These are phyloP conservation scores for Diaporthe helianthi DNA, from an alignment of 2,329 filamentous ascomycete species.

Conservation along the genomic window DNA sequence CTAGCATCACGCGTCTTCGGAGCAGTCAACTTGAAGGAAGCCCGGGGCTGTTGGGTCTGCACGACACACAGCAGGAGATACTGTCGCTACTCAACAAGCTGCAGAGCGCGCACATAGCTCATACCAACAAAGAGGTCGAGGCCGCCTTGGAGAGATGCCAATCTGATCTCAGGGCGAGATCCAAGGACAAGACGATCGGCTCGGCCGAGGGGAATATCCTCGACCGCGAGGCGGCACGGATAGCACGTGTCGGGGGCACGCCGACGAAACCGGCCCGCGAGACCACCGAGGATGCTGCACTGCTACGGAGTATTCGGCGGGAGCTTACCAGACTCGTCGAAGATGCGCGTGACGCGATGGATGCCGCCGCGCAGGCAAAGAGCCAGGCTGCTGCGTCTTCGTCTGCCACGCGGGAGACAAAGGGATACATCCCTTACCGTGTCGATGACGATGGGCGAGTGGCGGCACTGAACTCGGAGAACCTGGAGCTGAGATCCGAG, in stretches of 20 bases:
- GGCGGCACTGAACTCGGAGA: neutral
- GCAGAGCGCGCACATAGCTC: neutral
- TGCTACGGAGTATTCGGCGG: neutral
- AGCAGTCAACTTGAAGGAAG: neutral
- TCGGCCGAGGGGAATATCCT: slow-evolving; percentile 1
- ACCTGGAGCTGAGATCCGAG: neutral
- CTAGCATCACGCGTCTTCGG: neutral
- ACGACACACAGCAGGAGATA: neutral
- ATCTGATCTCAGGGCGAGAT: neutral
- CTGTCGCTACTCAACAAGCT: neutral
- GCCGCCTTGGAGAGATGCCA: neutral
- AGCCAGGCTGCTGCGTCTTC: neutral
- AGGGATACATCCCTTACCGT: neutral
- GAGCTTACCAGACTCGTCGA: neutral
- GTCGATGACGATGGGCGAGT: neutral
- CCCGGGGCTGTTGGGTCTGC: neutral
- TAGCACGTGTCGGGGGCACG: neutral
- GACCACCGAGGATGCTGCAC: neutral
- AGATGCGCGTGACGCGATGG: neutral
- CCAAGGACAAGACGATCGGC: neutral
- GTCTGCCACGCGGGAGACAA: neutral
- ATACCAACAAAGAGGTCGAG: neutral
- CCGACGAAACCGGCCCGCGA: neutral
- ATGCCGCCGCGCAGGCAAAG: neutral
- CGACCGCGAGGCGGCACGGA: slow-evolving; percentile 1